Base-by-base conservation (phyloP, 768 basidiomycete genomes). In the Pulveroboletus sp. region DNA sequence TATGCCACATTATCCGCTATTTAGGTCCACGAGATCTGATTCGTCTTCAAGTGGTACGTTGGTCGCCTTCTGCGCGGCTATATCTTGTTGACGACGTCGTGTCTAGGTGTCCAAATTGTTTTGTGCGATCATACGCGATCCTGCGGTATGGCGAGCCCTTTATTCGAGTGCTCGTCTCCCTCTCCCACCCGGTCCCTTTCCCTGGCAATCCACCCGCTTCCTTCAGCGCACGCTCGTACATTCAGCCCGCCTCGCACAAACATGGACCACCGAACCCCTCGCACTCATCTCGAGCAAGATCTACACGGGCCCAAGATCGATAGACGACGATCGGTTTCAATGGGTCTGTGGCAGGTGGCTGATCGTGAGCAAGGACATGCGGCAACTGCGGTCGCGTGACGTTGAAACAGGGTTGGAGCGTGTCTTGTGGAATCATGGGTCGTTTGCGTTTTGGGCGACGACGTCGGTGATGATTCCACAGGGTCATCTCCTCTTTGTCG, bases 281-380 rank as follows among this genome's bases (percentile, higher is more conserved):
- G 24, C 48, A n/a, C 29, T 49, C 29, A 6, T 54, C 49, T 49
- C 55, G 6, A 35, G 7, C 9, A 24, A n/a, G 29, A n/a, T 11
- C 13, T 53, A 29, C 43, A 47, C 25, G 7, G 49, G 48, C 5
- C 58, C 54, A 8, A 42, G 55, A 17, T 13, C 43, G 25, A 33
- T 35, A 23, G 46, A 49, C 0, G 9, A 39, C 7, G 60, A 50
- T 29, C 49, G 50, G 24, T 52, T 46, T 17, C 47, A 32, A 6
- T 61, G 59, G 53, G 42, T 61, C 20, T 5, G 50, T 12, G 60
- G 60, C 20, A 6, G 59, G 35, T 61, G 59, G 59, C 4, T 61
- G 21, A 37, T 61, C 48, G 37, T 38, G 46, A 60, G 46, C 40
- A 57, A 45, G 49, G 39, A 36, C 9, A 57, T 51, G 58, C 33